Conservation (phyloP, 1,284 basidiomycete genomes). For the Stygiomarasmius scandens region DNA sequence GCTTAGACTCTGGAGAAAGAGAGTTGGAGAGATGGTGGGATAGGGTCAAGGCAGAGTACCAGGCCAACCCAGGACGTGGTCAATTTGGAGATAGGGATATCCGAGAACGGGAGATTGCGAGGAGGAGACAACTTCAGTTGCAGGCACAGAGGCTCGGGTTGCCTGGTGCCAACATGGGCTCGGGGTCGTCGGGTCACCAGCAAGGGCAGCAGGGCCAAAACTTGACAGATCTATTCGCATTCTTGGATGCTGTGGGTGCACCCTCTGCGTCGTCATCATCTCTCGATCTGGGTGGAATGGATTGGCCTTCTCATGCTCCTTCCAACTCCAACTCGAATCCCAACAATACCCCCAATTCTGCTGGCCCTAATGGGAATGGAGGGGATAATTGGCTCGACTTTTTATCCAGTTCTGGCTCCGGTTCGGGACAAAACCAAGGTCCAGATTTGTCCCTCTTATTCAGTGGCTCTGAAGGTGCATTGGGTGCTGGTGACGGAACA, state of each 20-base stretch:
- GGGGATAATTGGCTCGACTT: not conserved
- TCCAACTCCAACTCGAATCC: too few species aligned
- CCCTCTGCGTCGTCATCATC: not conserved
- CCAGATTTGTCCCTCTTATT: not conserved
- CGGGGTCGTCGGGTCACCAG: not conserved
- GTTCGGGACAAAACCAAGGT: too few species aligned
- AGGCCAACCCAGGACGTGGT: too few species aligned
- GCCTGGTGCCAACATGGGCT: not conserved
- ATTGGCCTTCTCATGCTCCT: not conserved
- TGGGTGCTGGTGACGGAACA: too few species aligned
- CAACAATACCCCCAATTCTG: too few species aligned
- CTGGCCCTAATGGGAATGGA: too few species aligned
- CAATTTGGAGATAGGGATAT: too few species aligned
- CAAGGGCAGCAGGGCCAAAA: not conserved
- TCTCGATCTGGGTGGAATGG: not conserved
- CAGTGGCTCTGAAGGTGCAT: not conserved
- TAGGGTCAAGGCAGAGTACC: too few species aligned
- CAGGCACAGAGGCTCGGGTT: too few species aligned
- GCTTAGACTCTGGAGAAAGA: too few species aligned
- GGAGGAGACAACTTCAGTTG: not conserved
- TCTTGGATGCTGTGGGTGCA: not conserved
- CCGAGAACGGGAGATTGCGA: not conserved
- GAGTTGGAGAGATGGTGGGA: too few species aligned
- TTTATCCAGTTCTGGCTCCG: not conserved
- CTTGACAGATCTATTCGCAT: not conserved